Evolutionary conservation across 495 filamentous ascomycete genomes (phyloP), one percentile per base, ranked within the genome.

Genomic region (Xylaria sp.): DNA sequence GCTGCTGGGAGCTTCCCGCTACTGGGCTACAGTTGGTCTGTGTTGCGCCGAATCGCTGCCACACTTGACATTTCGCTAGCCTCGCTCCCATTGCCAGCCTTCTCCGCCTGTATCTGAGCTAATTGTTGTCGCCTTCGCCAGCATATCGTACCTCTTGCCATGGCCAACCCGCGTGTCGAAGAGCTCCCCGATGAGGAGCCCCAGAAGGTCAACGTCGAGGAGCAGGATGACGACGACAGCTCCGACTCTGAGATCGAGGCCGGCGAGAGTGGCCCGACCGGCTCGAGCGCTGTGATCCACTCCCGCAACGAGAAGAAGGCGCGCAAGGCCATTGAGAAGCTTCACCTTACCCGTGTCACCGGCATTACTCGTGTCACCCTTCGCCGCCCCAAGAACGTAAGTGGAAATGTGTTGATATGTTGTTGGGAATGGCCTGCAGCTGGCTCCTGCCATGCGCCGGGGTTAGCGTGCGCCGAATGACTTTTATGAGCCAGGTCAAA

Each of bases 261-360:
- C 70, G 92, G 88, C 71, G 91, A 90, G 40, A 85, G 84, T 68
- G 88, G 86, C 80, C 94, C 95, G 79, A 92, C 90, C 66, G 95
- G 95, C 79, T 93, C 93, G 74, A 87, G 90, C 55, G 92, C 97
- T 80, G 89, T 93, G 69, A 91, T 98, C 76, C 95, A 98, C 88
- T 97, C 93, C 77, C 93, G 96, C 82, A 97, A 97, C 86, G 97
- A 99, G 91, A 99, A 99, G 92, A 99, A 98, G 89, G 97, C 97
- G 67, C 90, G 97, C 81, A 98, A 98, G 88, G 93, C 93, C 79
- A 97, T 99, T 82, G 93, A 93, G 77, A 99, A 99, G 90, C 88
- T 98, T 78, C 95, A 97, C 77, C 86, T 99, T 80, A 97, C 94
- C 87, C 94, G 95, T 77, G 92, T 99, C 74, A 91, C 92, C 73